Evolutionary conservation across 1,284 basidiomycete genomes (phyloP), one percentile per base, ranked within the genome.

Genomic region (Marasmius sp.): DNA sequence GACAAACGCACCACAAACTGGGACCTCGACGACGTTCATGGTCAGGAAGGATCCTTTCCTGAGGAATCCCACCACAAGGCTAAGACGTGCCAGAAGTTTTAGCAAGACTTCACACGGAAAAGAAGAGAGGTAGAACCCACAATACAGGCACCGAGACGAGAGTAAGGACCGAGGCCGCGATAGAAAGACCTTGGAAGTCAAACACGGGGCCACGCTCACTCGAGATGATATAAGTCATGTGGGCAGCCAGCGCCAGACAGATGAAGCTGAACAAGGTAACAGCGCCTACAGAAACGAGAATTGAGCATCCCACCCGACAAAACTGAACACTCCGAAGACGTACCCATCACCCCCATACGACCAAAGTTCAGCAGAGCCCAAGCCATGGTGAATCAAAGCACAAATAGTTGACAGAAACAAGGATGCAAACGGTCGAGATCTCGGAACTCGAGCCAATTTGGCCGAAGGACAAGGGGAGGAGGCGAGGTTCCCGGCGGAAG

Each of bases 21-120:
- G 52, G 9, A 54, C 9, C 36, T 54, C 52, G n/a, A 54, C 52
- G 37, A 54, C 52, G 34, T 54, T 54, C 52, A 54, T 54, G 8
- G 52, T 54, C 27, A 54, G 4, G 6, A 8, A 38, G 20, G 52
- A 37, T 8, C 36, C 36, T 34, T 38, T 34, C 9, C 52, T 34
- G 8, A 54, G 52, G 37, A 54, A 9, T 1, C 52, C 52, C 12
- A 54, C 20, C 12, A 54, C 52, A 4, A 54, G 20, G 16, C 52
- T 54, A n/a, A 6, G 6, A n/a, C 11, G 27, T 27, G 48, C 18
- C 50, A 51, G 27, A 7, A 51, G 33, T 6, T 2, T 20, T 5
- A 22, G 8, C 20, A 36, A 9, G n/a, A 51, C 27, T 9, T 9
- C 50, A 27, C 14, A 51, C 10, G n/a, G 10, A 8, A 51, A 10